Evolutionary conservation across 495 filamentous ascomycete genomes (phyloP).

Genomic region (Xylaria scruposa): DNA sequence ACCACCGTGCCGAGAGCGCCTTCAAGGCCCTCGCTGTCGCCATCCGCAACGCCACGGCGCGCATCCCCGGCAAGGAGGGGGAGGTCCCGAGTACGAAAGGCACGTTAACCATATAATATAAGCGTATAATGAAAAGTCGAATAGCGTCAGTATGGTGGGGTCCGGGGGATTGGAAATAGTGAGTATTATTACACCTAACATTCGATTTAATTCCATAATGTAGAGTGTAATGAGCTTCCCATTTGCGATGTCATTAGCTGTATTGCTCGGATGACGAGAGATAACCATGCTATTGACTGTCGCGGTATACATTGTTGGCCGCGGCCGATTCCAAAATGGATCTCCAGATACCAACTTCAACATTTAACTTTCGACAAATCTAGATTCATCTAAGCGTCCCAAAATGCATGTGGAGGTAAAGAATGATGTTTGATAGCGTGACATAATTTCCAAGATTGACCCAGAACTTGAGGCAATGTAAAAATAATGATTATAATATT

Average conservation of each 20-base stretch:
- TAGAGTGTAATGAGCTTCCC: background rate
- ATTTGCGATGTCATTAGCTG: background rate
- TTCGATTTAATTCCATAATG: background rate
- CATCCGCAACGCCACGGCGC: slow-evolving; percentile 72
- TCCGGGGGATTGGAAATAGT: background rate
- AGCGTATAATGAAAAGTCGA: background rate
- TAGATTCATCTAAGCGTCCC: background rate
- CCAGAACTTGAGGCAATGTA: too few species aligned
- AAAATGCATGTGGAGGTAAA: background rate
- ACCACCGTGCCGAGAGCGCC: slow-evolving; percentile 94
- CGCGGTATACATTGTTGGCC: background rate
- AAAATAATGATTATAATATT: slow-evolving; percentile 7
- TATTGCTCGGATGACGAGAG: background rate
- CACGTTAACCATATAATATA: slow-evolving; percentile 61
- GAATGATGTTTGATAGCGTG: background rate
- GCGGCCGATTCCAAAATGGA: background rate
- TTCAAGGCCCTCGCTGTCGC: slow-evolving; percentile 96
- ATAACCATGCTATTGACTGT: background rate
- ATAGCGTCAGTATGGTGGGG: background rate
- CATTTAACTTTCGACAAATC: background rate
- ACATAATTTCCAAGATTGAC: background rate
- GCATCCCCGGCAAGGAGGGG: slow-evolving; percentile 78
- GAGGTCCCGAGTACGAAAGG: slow-evolving; percentile 97
- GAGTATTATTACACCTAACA: background rate
- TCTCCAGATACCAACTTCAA: too few species aligned